Evolutionary conservation across 2,329 filamentous ascomycete species (phyloP).

Genomic region (Calcarisporium arbuscula): DNA sequence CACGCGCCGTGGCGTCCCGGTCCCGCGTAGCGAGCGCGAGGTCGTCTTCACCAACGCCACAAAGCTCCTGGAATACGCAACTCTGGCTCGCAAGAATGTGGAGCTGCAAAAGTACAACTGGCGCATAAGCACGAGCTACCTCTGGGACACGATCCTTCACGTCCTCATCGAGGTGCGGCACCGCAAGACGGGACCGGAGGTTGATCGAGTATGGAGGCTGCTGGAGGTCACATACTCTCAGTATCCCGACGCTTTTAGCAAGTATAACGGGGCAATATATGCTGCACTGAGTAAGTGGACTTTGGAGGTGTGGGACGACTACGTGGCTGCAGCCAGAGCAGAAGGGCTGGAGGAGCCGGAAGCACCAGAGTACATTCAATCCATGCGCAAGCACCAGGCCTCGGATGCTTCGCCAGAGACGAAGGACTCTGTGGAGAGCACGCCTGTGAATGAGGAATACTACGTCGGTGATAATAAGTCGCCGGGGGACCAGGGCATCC

Average conservation of each 20-base stretch:
- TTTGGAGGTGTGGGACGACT: slow-evolving; percentile 8
- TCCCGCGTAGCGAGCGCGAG: slow-evolving; percentile 5
- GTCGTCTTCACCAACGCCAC: slow-evolving; percentile 8
- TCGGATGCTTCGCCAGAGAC: no score
- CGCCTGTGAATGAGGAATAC: no score
- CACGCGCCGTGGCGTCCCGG: not conserved
- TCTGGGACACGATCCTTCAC: slow-evolving; percentile 24
- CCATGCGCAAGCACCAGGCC: no score
- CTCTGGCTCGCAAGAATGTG: slow-evolving; percentile 11
- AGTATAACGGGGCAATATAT: slow-evolving; percentile 16
- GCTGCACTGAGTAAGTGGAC: slow-evolving; percentile 8
- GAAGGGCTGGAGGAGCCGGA: slow-evolving; percentile 1
- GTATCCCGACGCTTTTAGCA: slow-evolving; percentile 14
- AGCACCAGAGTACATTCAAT: slow-evolving; percentile 8
- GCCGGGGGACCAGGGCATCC: not conserved
- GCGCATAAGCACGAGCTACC: slow-evolving; percentile 18
- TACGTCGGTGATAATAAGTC: not conserved
- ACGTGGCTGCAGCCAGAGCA: slow-evolving; percentile 1
- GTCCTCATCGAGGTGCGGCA: slow-evolving; percentile 22
- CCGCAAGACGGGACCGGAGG: slow-evolving; percentile 18
- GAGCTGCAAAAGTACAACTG: slow-evolving; percentile 19
- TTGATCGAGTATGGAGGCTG: slow-evolving; percentile 19
- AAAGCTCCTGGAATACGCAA: slow-evolving; percentile 15
- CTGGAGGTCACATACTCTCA: slow-evolving; percentile 17
- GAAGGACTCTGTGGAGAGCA: no score